Evolutionary conservation across 2,329 filamentous ascomycete genomes (phyloP).

Genomic region (Microdochium nivale): DNA sequence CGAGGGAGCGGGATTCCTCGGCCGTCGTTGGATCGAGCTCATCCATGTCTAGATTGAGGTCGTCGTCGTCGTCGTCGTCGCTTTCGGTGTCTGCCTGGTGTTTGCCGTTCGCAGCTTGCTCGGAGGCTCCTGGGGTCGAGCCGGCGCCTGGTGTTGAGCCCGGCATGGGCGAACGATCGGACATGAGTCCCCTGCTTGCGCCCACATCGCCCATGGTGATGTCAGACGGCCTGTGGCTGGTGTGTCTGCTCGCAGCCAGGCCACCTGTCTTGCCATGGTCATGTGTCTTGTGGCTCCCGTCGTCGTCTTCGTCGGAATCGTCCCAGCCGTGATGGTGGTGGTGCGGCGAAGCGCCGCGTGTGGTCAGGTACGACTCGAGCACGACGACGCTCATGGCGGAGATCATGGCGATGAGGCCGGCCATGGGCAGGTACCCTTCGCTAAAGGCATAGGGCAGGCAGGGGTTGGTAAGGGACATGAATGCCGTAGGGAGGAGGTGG

Average conservation of each 20-base stretch:
- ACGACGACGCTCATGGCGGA: constrained; percentile 75
- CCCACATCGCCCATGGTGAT: constrained; percentile 44
- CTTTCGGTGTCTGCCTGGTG: constrained; percentile 17
- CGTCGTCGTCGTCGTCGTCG: constrained; percentile 49
- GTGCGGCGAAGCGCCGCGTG: constrained; percentile 52
- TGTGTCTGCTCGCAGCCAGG: constrained; percentile 27
- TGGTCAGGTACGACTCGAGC: constrained; percentile 84
- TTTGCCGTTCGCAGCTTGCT: background rate
- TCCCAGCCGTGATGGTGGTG: constrained; percentile 37
- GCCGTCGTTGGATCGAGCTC: constrained; percentile 42
- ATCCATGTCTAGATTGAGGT: constrained; percentile 51
- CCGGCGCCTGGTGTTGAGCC: constrained; percentile 34
- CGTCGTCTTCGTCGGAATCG: constrained; percentile 33
- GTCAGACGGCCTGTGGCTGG: constrained; percentile 33
- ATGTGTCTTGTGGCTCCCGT: constrained; percentile 16
- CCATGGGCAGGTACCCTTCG: constrained; percentile 67
- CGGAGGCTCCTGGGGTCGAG: background rate
- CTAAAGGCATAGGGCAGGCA: constrained; percentile 75
- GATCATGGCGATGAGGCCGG: constrained; percentile 74
- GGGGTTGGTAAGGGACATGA: constrained; percentile 56
- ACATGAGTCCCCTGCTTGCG: constrained; percentile 45
- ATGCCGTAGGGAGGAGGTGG: constrained; percentile 63
- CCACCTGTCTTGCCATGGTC: constrained; percentile 15
- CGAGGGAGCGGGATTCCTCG: constrained; percentile 19
- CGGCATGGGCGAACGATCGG: constrained; percentile 49